Evolutionary conservation across 805 yeast genomes (phyloP).

Genomic region (Zygoascus bituminiphila): DNA sequence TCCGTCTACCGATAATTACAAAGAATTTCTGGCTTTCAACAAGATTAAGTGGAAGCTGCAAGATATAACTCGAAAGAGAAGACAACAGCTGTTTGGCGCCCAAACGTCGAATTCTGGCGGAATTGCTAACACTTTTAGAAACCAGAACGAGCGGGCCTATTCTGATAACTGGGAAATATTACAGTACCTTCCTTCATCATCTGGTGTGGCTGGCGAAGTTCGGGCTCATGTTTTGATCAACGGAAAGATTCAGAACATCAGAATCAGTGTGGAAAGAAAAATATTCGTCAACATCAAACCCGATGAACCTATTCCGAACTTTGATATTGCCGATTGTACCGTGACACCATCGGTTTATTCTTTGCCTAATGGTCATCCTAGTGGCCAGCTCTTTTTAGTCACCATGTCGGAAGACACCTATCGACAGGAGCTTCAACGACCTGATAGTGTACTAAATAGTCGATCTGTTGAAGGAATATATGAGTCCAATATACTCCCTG

Average conservation of each 20-base stretch:
- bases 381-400: slow-evolving; percentile 47
- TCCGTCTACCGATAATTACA: slow-evolving; percentile 33
- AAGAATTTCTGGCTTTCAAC: slow-evolving; percentile 53
- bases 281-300: slow-evolving; percentile 60
- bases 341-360: slow-evolving; percentile 51
- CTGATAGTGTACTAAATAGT: slow-evolving; percentile 57
- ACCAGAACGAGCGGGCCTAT: slow-evolving; percentile 64
- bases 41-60: slow-evolving; percentile 85
- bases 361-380: slow-evolving; percentile 58
- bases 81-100: slow-evolving; percentile 73
- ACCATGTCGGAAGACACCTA: slow-evolving; percentile 61
- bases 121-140: slow-evolving; percentile 21
- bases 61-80: slow-evolving; percentile 58
- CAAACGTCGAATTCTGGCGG: slow-evolving; percentile 34
- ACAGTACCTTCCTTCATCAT: slow-evolving; percentile 41
- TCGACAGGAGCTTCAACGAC: slow-evolving; percentile 45
- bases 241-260: slow-evolving; percentile 64
- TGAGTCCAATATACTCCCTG: slow-evolving; percentile 60
- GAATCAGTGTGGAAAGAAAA: slow-evolving; percentile 65
- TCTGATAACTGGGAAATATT: slow-evolving; percentile 82
- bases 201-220: slow-evolving; percentile 58
- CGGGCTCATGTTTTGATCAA: slow-evolving; percentile 63
- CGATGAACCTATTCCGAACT: slow-evolving; percentile 32
- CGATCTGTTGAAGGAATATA: slow-evolving; percentile 59
- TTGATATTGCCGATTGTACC: slow-evolving; percentile 37